These are phyloP conservation scores for Phytophthora litchii DNA, from an alignment of 352 stramenopile genomes.

Conservation along the genomic window DNA sequence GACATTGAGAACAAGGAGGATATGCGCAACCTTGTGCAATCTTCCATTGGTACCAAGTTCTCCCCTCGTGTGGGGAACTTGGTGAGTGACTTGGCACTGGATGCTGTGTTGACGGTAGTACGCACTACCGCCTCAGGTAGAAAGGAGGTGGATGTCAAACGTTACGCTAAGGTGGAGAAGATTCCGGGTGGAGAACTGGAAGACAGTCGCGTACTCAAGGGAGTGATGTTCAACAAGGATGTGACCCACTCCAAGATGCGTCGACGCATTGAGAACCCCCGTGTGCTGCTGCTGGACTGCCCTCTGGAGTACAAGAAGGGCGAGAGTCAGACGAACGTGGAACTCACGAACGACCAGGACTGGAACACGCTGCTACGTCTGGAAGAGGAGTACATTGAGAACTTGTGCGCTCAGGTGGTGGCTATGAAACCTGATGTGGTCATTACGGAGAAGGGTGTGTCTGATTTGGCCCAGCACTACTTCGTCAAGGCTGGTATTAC, in stretches of 20 bases:
- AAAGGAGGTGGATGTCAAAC: constrained; percentile 99
- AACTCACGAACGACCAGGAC: constrained; percentile 98
- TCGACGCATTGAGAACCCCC: constrained; percentile 97
- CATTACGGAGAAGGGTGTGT: constrained; percentile 99
- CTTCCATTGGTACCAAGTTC: constrained; percentile 99
- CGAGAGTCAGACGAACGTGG: constrained; percentile 97
- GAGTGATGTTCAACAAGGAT: constrained; percentile 99
- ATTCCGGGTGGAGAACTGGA: constrained; percentile 97
- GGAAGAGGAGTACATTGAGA: constrained; percentile 99
- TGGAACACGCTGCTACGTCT: constrained; percentile 99
- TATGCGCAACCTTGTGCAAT: constrained; percentile 97
- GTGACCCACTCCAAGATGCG: constrained; percentile 99
- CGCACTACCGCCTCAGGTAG: constrained; percentile 81
- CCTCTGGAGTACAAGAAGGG: constrained; percentile 99
- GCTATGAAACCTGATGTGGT: constrained; percentile 99
- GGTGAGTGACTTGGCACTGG: constrained; percentile 97
- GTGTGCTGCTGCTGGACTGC: constrained; percentile 98
- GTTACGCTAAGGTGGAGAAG: constrained; percentile 99
- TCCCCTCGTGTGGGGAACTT: constrained; percentile 96
- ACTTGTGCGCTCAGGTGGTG: constrained; percentile 99
- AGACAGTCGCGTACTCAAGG: constrained; percentile 95
- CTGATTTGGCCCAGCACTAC: constrained; percentile 99
- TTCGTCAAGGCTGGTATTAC: constrained; percentile 99
- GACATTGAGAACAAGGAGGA: constrained; percentile 95
- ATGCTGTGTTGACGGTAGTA: constrained; percentile 96